phyloP scores from a whole-genome alignment of 2,329 filamentous ascomycete genomes.

The Penicillium sp. region DNA sequence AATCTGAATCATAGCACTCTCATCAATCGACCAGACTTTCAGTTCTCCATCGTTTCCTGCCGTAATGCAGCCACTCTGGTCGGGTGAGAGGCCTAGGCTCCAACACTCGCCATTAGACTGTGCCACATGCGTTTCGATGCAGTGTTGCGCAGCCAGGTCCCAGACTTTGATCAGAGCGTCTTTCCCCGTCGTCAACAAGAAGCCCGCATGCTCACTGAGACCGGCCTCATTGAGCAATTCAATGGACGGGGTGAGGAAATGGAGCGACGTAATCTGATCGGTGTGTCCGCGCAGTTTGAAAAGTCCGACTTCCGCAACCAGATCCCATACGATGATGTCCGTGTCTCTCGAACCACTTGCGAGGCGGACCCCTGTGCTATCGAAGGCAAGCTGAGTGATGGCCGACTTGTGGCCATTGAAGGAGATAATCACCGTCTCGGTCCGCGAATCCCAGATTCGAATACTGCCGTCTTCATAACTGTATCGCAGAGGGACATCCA shows the following conservation, averaged over 20 bases:
- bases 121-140: slow-evolving; percentile 93
- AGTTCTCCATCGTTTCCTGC: slow-evolving; percentile 94
- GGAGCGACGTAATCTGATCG: slow-evolving; percentile 82
- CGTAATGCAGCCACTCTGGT: slow-evolving; percentile 79
- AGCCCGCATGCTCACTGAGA: slow-evolving; percentile 50
- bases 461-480: slow-evolving; percentile 85
- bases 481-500: slow-evolving; percentile 7
- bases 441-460: slow-evolving; percentile 87
- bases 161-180: slow-evolving; percentile 95
- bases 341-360: slow-evolving; percentile 92
- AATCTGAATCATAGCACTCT: slow-evolving; percentile 47
- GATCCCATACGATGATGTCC: slow-evolving; percentile 90
- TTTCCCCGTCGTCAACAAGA: slow-evolving; percentile 83
- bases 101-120: slow-evolving; percentile 96
- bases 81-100: slow-evolving; percentile 76
- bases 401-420: slow-evolving; percentile 98
- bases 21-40: slow-evolving; percentile 83
- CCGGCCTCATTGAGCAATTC: slow-evolving; percentile 49
- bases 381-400: slow-evolving; percentile 75
- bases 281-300: slow-evolving; percentile 93
- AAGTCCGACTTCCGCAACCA: slow-evolving; percentile 87
- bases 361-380: slow-evolving; percentile 73
- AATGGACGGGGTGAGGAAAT: slow-evolving; percentile 59
- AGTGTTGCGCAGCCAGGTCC: slow-evolving; percentile 86
- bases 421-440: slow-evolving; percentile 75